phyloP scores from a whole-genome alignment of 2,329 filamentous ascomycete species.

The Curvularia lunata region DNA sequence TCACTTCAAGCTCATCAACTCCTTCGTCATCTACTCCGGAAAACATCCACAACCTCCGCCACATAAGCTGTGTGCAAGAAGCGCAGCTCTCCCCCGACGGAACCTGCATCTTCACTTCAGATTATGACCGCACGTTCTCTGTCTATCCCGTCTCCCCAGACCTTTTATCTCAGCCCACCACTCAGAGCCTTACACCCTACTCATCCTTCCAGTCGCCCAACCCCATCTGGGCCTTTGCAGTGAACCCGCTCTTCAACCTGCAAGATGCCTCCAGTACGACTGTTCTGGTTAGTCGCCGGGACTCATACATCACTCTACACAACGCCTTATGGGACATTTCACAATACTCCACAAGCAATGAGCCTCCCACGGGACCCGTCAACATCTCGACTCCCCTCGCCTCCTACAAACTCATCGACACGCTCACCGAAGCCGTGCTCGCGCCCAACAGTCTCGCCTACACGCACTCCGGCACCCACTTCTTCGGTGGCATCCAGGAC shows the following conservation, averaged over 20 bases:
- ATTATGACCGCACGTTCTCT: slow-evolving; percentile 61
- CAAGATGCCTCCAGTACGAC: slow-evolving; percentile 58
- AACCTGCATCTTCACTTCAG: slow-evolving; percentile 62
- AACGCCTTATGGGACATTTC: slow-evolving; percentile 58
- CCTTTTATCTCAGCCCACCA: slow-evolving; percentile 12
- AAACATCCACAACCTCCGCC: background rate
- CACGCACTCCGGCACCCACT: slow-evolving; percentile 55
- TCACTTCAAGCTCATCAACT: background rate
- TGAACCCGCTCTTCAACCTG: slow-evolving; percentile 63
- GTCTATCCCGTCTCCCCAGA: slow-evolving; percentile 49
- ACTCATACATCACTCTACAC: slow-evolving; percentile 63
- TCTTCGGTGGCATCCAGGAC: slow-evolving; percentile 64
- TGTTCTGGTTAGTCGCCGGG: slow-evolving; percentile 59
- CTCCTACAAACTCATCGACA: slow-evolving; percentile 62
- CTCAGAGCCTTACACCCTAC: slow-evolving; percentile 52
- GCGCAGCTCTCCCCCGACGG: slow-evolving; percentile 58
- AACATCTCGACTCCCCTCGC: slow-evolving; percentile 47
- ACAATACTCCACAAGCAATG: slow-evolving; percentile 15
- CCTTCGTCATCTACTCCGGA: background rate
- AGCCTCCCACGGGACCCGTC: slow-evolving; percentile 16
- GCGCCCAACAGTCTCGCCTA: slow-evolving; percentile 64
- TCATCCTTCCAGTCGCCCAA: slow-evolving; percentile 55
- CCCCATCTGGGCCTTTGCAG: slow-evolving; percentile 60
- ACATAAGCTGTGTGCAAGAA: slow-evolving; percentile 39
- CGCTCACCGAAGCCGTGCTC: slow-evolving; percentile 63